Base-by-base conservation (phyloP, 495 filamentous ascomycete species). In the Aspergillus heteromorphus region DNA sequence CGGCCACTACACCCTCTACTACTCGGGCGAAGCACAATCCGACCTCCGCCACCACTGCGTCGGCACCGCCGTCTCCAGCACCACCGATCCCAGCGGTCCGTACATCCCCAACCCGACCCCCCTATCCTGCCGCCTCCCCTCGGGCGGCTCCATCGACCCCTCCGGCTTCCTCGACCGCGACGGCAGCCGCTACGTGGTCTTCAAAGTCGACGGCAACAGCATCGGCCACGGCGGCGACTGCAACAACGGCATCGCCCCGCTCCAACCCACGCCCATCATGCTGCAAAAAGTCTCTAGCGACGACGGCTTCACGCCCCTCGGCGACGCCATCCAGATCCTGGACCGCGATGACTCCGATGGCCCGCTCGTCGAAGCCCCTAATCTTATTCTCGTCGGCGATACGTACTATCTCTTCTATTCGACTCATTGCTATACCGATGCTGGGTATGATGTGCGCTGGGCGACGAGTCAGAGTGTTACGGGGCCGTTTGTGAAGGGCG, bases 191-290 rank as follows among this genome's bases (percentile, higher is more conserved):
- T 86, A 83, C 50, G 73, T 86, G 6, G 61, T 81, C 1, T 87
- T 81, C 70, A 86, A 86, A 58, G 70, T 86, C 6, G 80, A 87
- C 63, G 83, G 83, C 20, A 86, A 83, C 56, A 75, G 72, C 56
- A 55, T 83, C 30, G 81, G 83, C 14, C 60, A 79, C 45, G 81
- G 83, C 23, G 83, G 82, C 10, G 63, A 72, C 55, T 85, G 83
- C 65, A 73, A 75, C 48, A 87, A 84, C 62, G 72, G 69, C 17
- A 64, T 79, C 17, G 82, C 79, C 4, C 58, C 69, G 47, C 83
- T 80, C 61, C 71, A 75, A 42, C 53, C 72, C 5, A 87, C 83
- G 6, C 84, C 83, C 0, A 79, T 87, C 48, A 70, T 85, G 70
- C 68, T 86, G 14, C 83, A 87, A 58, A 66, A 78, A 54, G 73